A percentile compares a stretch with the other conserved stretches of the same genome.
These are phyloP conservation scores for Fusarium piperis DNA, from an alignment of 2,329 filamentous ascomycete genomes.

Conservation along the genomic window DNA sequence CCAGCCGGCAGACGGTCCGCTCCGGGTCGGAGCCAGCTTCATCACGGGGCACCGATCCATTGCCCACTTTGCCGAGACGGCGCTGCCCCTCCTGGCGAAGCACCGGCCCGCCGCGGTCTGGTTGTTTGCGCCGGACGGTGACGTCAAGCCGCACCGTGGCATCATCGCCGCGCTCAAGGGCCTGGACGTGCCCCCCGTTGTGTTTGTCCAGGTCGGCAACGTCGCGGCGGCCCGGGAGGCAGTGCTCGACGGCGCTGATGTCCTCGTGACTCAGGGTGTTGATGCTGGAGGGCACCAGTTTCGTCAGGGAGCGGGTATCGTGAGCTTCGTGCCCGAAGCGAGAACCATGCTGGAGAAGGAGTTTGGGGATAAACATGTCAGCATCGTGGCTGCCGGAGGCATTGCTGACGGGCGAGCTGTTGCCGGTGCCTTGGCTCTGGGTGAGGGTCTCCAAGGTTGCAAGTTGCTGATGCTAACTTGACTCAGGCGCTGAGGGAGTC, in stretches of 20 bases:
- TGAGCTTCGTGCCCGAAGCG: constrained; percentile 68
- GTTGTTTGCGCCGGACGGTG: constrained; percentile 70
- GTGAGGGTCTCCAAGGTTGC: constrained; percentile 45
- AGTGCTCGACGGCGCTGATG: constrained; percentile 61
- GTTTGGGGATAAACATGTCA: constrained; percentile 47
- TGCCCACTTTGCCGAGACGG: constrained; percentile 52
- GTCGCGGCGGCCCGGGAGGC: constrained; percentile 64
- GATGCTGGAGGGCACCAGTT: constrained; percentile 74
- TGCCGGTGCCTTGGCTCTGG: constrained; percentile 64
- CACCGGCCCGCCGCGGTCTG: constrained; percentile 69
- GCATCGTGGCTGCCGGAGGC: constrained; percentile 67
- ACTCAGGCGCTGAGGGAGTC: constrained; percentile 53
- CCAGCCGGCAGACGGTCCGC: constrained; percentile 51
- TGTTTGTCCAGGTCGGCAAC: constrained; percentile 71
- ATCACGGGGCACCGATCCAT: constrained; percentile 62
- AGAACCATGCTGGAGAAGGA: constrained; percentile 55
- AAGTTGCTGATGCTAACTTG: background rate
- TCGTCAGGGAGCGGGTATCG: constrained; percentile 61
- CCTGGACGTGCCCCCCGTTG: constrained; percentile 50
- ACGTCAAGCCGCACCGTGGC: constrained; percentile 49
- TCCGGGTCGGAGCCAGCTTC: constrained; percentile 67
- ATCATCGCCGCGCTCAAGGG: constrained; percentile 50
- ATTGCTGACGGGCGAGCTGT: constrained; percentile 66
- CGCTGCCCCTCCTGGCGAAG: constrained; percentile 60
- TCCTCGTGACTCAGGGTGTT: constrained; percentile 69